phyloP scores from a whole-genome alignment of 2,329 filamentous ascomycete species.

The Trichoderma hamatum region DNA sequence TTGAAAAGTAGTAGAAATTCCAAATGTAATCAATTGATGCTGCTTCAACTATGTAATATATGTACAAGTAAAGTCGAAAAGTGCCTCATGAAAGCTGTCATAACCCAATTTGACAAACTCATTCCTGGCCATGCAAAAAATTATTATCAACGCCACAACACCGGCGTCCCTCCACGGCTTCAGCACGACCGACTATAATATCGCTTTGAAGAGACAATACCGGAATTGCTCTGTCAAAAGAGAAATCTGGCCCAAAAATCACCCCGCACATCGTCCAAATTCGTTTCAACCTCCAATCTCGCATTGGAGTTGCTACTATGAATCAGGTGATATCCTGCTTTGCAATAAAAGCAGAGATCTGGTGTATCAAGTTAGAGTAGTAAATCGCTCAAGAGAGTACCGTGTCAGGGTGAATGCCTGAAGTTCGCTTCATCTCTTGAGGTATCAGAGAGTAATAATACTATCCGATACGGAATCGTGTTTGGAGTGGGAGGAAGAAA shows the following conservation, averaged over 20 bases:
- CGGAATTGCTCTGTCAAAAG: neutral
- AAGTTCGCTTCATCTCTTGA: neutral
- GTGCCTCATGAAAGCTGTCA: neutral
- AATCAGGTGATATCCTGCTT: constrained; percentile 16
- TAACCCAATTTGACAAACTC: neutral
- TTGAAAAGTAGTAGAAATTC: neutral
- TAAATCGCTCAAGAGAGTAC: constrained; percentile 6
- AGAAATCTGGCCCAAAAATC: neutral
- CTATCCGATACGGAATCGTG: constrained; percentile 3
- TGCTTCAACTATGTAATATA: constrained; percentile 7
- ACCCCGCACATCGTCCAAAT: constrained; percentile 5
- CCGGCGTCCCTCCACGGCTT: neutral
- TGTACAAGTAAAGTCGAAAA: neutral
- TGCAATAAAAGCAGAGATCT: constrained; percentile 17
- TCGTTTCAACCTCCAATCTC: constrained; percentile 10
- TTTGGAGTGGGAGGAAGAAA: neutral
- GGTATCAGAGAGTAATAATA: neutral
- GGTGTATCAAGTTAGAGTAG: constrained; percentile 22
- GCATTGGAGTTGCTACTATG: constrained; percentile 3
- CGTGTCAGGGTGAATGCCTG: neutral
- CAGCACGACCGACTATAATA: neutral
- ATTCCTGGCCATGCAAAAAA: neutral
- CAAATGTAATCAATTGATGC: neutral
- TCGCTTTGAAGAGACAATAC: neutral
- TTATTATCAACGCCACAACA: constrained; percentile 12